Base-by-base conservation (phyloP, 2,329 filamentous ascomycete species). In the Scleromitrula shiraiana region DNA sequence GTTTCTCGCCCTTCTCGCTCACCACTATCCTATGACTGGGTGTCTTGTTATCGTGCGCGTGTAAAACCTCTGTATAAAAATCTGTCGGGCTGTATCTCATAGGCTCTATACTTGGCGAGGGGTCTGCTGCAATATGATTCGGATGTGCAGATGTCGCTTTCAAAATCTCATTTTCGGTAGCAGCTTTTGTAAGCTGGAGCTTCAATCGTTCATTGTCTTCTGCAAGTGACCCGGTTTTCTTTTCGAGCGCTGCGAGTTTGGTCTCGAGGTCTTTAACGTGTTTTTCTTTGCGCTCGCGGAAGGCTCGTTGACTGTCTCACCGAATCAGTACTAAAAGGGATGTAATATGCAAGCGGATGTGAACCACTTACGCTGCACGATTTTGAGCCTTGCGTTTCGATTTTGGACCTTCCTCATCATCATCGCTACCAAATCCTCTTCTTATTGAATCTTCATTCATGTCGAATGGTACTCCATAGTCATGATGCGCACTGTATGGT, bases 221-320 rank as follows among this genome's bases (percentile, higher is more conserved):
- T 33, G 82, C 77, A 0, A 93, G 77, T 27, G 78, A 76, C 47
- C 82, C 77, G 43, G 87, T 85, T 41, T 82, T 80, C 51, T 82
- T 80, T 63, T 95, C 85, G 26, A 96, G 79, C 41, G 73, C 75
- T 41, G 79, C 83, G 23, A 97, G 80, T 65, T 95, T 93, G 49
- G 81, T 78, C 68, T 97, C 90, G 20, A 97, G 82, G 52, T 97
- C 89, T 65, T 90, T 90, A 53, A 97, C 89, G 62, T 95, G 90
- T 50, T 83, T 84, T 66, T 97, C 91, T 67, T 97, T 97, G 58
- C 91, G 84, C 68, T 97, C 91, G 52, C 91, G 88, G 67, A 97
- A 97, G 26, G 93, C 91, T 59, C 91, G 84, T 75, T 97, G 93
- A 40, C 91, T 96, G 48, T 14, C 27, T 17, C 27, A 38, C 43